A percentile compares a stretch with the other conserved stretches of the same genome.
phyloP scores from a whole-genome alignment of 371 early-diverging fungal species.

The Actinomortierella wolfii region DNA sequence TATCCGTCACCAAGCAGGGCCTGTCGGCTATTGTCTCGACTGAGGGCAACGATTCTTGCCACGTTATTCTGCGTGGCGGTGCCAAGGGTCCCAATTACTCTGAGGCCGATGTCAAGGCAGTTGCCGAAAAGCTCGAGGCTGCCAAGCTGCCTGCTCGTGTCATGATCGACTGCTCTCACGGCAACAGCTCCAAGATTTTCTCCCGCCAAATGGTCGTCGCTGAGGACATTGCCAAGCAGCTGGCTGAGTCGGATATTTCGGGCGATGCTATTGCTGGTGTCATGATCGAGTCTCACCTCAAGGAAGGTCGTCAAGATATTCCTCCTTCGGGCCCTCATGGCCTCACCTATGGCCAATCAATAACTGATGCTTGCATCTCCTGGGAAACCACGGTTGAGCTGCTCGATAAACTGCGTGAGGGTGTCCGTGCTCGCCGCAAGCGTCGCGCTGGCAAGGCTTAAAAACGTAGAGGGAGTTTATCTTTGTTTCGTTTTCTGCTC shows the following conservation, averaged over 20 bases:
- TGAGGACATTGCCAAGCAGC: conserved; percentile 71
- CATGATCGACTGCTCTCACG: conserved; percentile 97
- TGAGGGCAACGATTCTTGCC: conserved; percentile 83
- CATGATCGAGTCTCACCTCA: conserved; percentile 93
- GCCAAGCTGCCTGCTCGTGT: conserved; percentile 66
- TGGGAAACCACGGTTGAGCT: conserved; percentile 78
- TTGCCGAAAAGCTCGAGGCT: conserved; percentile 64
- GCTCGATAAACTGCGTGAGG: conserved; percentile 70
- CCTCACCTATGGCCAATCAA: conserved; percentile 80
- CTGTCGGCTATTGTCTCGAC: conserved; percentile 90
- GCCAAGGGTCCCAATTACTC: conserved; percentile 89
- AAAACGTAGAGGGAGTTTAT: neutral
- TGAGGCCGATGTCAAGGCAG: conserved; percentile 64
- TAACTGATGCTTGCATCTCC: conserved; percentile 87
- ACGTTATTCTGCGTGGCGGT: conserved; percentile 92
- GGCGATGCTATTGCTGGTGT: conserved; percentile 79
- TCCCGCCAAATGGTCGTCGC: conserved; percentile 83
- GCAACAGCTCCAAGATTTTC: conserved; percentile 80
- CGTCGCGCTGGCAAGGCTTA: conserved; percentile 20
- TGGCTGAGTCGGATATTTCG: conserved; percentile 48
- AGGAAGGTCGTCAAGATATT: conserved; percentile 83
- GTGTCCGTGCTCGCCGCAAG: conserved; percentile 57
- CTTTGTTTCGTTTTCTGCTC: too few species aligned
- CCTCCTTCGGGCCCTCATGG: conserved; percentile 66
- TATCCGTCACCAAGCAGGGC: conserved; percentile 94